Evolutionary conservation across 768 basidiomycete species (phyloP).

Genomic region (Leccinum obscurum): DNA sequence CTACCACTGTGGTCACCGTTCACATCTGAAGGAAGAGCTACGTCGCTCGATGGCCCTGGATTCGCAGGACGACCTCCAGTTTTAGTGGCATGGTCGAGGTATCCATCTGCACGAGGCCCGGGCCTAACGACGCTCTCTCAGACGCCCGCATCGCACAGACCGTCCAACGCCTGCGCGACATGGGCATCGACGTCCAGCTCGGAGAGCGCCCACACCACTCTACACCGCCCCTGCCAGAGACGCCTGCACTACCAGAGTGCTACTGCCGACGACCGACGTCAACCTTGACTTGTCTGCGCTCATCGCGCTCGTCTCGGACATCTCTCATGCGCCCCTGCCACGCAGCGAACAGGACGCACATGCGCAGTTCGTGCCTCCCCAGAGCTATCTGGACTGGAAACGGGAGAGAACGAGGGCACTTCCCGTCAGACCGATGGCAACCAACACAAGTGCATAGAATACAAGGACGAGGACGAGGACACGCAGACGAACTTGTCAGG

Average conservation of each 20-base stretch:
- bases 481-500: conserved; percentile 34
- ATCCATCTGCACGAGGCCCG: no score
- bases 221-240: not conserved
- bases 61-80: no score
- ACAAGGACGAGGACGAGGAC: not conserved
- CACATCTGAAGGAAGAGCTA: no score
- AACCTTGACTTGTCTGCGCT: conserved; percentile 85
- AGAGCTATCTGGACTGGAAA: conserved; percentile 63
- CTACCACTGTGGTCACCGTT: no score
- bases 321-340: conserved; percentile 74
- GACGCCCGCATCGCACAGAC: conserved; percentile 66
- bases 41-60: no score
- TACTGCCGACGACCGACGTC: conserved; percentile 57
- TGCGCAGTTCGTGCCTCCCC: conserved; percentile 60
- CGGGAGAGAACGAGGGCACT: conserved; percentile 24
- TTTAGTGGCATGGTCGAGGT: no score
- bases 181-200: conserved; percentile 68
- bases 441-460: not conserved
- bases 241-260: conserved; percentile 4
- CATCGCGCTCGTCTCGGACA: conserved; percentile 81
- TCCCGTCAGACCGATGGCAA: not conserved
- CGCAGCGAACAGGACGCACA: conserved; percentile 54
- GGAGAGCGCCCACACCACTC: conserved; percentile 49
- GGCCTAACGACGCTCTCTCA: conserved; percentile 22
- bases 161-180: conserved; percentile 49